phyloP scores from a whole-genome alignment of 768 basidiomycete species.

The Lentinus tigrinus region DNA sequence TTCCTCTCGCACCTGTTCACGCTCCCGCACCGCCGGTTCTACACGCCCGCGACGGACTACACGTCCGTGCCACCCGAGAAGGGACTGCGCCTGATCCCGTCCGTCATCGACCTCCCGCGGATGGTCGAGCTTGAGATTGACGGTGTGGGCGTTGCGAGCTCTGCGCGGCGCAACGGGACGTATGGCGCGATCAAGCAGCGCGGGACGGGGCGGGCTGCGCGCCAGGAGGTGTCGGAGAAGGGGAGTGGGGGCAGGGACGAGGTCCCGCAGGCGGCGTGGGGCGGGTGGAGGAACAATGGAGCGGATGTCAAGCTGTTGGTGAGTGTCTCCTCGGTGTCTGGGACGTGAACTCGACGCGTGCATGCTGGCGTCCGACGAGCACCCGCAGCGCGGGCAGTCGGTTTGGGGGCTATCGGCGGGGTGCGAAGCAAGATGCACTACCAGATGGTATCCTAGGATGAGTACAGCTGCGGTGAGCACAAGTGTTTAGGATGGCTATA shows the following conservation, averaged over 20 bases:
- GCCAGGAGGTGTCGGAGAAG: background rate
- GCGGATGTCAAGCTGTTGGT: constrained; percentile 77
- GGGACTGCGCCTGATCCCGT: constrained; percentile 73
- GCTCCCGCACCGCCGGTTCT: constrained; percentile 84
- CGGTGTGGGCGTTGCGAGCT: constrained; percentile 15
- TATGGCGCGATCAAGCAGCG: constrained; percentile 16
- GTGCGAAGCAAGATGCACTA: too few species aligned
- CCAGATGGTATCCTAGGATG: too few species aligned
- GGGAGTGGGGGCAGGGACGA: constrained; percentile 6
- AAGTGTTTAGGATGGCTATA: too few species aligned
- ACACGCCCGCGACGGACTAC: constrained; percentile 91
- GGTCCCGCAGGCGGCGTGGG: background rate
- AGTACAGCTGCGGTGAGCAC: too few species aligned
- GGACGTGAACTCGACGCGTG: too few species aligned
- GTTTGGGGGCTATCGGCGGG: too few species aligned
- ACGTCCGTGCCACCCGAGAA: constrained; percentile 59
- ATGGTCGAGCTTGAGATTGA: constrained; percentile 28
- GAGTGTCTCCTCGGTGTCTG: too few species aligned
- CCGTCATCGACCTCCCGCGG: constrained; percentile 76
- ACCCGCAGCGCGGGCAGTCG: too few species aligned
- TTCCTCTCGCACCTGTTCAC: constrained; percentile 61
- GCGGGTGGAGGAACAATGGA: constrained; percentile 3
- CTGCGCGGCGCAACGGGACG: constrained; percentile 16
- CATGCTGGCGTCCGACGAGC: too few species aligned
- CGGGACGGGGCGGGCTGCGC: background rate